These are phyloP conservation scores for Panicum miliaceum DNA, from an alignment of 176 grass and related monocot species.

Conservation along the genomic window DNA sequence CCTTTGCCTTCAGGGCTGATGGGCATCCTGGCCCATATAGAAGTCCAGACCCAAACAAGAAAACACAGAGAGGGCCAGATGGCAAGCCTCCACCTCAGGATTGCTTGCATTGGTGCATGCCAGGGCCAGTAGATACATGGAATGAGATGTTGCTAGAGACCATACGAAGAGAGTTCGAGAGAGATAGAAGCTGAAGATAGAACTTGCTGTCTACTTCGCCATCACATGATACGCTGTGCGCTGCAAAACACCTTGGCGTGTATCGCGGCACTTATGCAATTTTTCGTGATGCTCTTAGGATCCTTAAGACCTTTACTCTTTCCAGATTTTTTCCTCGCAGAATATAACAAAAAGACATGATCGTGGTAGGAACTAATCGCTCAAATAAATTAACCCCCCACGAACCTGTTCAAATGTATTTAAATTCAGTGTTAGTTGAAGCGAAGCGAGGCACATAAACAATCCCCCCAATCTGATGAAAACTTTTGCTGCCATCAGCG, in stretches of 20 bases:
- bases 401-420: background rate
- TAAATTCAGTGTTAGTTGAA: background rate
- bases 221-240: background rate
- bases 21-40: slow-evolving; percentile 95
- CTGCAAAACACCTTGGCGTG: background rate
- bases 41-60: slow-evolving; percentile 87
- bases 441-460: background rate
- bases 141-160: slow-evolving; percentile 92
- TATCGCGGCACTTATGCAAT: slow-evolving; percentile 3
- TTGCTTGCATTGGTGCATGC: slow-evolving; percentile 99
- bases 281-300: background rate
- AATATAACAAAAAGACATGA: background rate
- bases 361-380: slow-evolving; percentile 27
- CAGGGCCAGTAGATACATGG: slow-evolving; percentile 88
- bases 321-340: background rate
- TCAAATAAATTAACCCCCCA: background rate
- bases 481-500: background rate
- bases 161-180: slow-evolving; percentile 68
- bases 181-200: slow-evolving; percentile 47
- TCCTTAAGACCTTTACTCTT: background rate
- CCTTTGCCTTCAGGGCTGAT: slow-evolving; percentile 75
- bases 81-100: slow-evolving; percentile 90
- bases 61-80: slow-evolving; percentile 81
- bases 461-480: background rate
- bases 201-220: background rate